Evolutionary conservation across 148 eudicot genomes (phyloP), one percentile per base, ranked within the genome.

Genomic region (Nepenthes gracilis): DNA sequence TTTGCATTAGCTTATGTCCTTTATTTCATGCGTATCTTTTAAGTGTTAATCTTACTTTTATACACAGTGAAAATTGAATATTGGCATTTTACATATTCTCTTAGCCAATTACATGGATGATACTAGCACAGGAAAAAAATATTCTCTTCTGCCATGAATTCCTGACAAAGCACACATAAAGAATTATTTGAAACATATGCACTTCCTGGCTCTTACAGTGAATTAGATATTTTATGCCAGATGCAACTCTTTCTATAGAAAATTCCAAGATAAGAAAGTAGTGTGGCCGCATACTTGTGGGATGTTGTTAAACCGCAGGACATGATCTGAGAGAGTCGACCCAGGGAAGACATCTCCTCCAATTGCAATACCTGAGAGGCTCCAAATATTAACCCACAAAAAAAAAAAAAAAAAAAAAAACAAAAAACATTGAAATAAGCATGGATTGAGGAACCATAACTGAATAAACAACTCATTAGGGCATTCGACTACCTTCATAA

Each of bases 311-410:
- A 89, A 93, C 65, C 99, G 85, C 71, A 93, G 68, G 64, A 89
- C 96, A 68, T 93, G 99, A 71, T 93, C 99, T 54, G 96, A 93
- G 37, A 89, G 92, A 49, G 99, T 93, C 55, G 99, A 93, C 9
- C 99, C 99, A 13, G 99, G 99, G 69, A 93, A 93, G 57, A 89
- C 99, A 75, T 93, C 99, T 66, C 99, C 97, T 78, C 97, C 99
- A 68, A 93, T 93, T 55, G 96, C 95, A 67, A 93, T 93, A 64
- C 98, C 98, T 93, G 54, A 65, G 64, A 67, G 49, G 68, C 38
- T 43, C 12, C 36, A 55, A 38, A 64, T 23, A 59, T 12, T 56
- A 33, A 37, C 50, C 52, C 33, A 57, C 43, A 6, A 61, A 55
- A 9, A 1, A 6, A 14, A 37, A 37, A 47, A 36, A 37, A 55